A percentile compares a stretch with the other conserved stretches of the same genome.
These are phyloP conservation scores for Fusarium sp. DNA, from an alignment of 2,329 filamentous ascomycete species.

Conservation along the genomic window DNA sequence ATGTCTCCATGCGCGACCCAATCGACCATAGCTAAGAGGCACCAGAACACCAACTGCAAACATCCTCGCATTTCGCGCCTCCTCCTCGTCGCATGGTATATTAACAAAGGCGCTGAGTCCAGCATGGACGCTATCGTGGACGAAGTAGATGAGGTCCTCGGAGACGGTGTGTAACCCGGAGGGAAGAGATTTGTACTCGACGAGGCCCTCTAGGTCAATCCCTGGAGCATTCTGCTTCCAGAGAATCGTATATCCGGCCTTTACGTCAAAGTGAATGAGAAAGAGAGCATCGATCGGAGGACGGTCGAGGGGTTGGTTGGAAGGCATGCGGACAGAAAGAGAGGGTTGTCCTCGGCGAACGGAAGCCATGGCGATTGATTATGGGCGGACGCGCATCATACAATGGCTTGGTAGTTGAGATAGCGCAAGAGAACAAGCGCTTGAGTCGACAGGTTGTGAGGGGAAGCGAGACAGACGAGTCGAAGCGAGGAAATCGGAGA, in stretches of 20 bases:
- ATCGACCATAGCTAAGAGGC: constrained; percentile 83
- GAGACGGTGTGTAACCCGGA: constrained; percentile 91
- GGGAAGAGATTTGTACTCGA: constrained; percentile 96
- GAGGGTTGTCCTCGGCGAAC: constrained; percentile 57
- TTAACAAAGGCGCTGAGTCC: constrained; percentile 95
- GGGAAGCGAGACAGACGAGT: constrained; percentile 11
- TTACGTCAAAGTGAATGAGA: constrained; percentile 92
- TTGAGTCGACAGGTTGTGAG: constrained; percentile 12
- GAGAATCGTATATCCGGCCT: constrained; percentile 88
- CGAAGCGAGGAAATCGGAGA: constrained; percentile 5
- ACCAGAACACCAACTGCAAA: constrained; percentile 92
- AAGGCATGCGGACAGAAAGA: constrained; percentile 56
- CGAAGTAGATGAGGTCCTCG: constrained; percentile 93
- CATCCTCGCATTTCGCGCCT: constrained; percentile 89
- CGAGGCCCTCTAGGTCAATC: constrained; percentile 83
- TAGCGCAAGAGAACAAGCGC: constrained; percentile 16
- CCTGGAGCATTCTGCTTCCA: constrained; percentile 83
- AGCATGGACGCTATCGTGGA: constrained; percentile 82
- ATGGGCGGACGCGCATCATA: constrained; percentile 50
- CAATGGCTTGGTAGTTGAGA: constrained; percentile 7
- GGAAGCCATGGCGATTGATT: constrained; percentile 57
- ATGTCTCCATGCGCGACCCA: constrained; percentile 92
- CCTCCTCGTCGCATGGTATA: constrained; percentile 79
- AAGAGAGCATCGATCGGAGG: constrained; percentile 79
- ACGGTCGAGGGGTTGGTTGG: constrained; percentile 50